Base-by-base conservation (phyloP, 164 flowering plant species). In the Nelumbo lutea region DNA sequence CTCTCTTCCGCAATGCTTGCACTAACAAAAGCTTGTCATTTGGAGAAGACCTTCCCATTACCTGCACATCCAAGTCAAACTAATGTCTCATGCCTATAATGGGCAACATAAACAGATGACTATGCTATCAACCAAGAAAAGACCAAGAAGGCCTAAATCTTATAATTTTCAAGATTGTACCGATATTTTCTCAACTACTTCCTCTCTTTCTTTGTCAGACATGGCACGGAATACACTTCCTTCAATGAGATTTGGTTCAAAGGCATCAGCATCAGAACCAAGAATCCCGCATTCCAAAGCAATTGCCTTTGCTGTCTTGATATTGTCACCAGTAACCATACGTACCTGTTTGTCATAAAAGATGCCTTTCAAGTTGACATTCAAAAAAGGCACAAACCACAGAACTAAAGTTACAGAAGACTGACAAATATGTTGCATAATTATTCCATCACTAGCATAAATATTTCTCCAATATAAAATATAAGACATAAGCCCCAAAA, bases 41-140 rank as follows among this genome's bases (percentile, higher is more conserved):
- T 7, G 99, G 99, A 43, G 99, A 90, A 46, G 99, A 95, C 78
- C 97, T 83, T 62, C 94, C 99, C 97, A 95, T 92, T 8, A 95
- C 97, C 99, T 95, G 64, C 3, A 74, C 4, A 70, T 10, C 45
- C 64, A 72, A 77, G 4, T 40, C 48, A 55, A 45, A 65, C 6
- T 40, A 58, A 59, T 64, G 5, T 38, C 42, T 62, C 46, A 2
- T 6, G 14, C 1, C 41, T 10, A 46, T 38, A 9, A 50, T n/a
- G 39, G 40, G 44, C n/a, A 5, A 61, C n/a, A 10, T 44, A 39
- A 43, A 10, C 38, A 42, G 6, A 7, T 52, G 15, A n/a, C 56
- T 10, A 60, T 65, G 15, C 6, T 44, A 4, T 10, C 13, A 51
- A 13, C 3, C 53, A n/a, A 45, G n/a, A 47, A 64, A 3, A 27